phyloP scores from a whole-genome alignment of 2,329 filamentous ascomycete species.

The Biscogniauxia sp. region DNA sequence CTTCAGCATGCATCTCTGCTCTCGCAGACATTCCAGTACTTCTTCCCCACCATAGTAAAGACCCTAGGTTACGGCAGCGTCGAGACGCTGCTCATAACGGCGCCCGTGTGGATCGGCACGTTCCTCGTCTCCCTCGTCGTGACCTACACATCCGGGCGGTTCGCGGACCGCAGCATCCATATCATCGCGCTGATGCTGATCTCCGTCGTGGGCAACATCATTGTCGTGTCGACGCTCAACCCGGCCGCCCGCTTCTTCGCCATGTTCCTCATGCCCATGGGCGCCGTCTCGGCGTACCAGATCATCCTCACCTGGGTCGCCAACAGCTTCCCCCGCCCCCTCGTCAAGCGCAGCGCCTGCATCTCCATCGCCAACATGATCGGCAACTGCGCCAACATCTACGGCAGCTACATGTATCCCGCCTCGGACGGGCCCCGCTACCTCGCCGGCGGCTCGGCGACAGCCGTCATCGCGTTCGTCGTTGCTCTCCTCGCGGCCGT shows the following conservation, averaged over 20 bases:
- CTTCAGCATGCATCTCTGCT: slow-evolving; percentile 52
- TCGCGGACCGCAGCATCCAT: slow-evolving; percentile 55
- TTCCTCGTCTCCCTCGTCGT: slow-evolving; percentile 53
- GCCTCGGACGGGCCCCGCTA: slow-evolving; percentile 42
- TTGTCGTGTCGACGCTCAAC: slow-evolving; percentile 50
- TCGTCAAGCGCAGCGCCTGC: slow-evolving; percentile 63
- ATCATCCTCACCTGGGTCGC: slow-evolving; percentile 66
- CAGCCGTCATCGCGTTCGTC: slow-evolving; percentile 60
- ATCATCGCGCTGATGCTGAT: slow-evolving; percentile 53
- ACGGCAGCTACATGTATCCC: slow-evolving; percentile 48
- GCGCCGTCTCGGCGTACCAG: slow-evolving; percentile 48
- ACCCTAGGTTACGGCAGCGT: slow-evolving; percentile 57
- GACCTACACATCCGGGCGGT: slow-evolving; percentile 53
- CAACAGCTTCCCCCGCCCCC: slow-evolving; percentile 68
- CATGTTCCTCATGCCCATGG: slow-evolving; percentile 61
- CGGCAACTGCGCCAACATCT: slow-evolving; percentile 56
- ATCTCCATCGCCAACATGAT: slow-evolving; percentile 68
- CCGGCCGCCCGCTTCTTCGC: slow-evolving; percentile 57
- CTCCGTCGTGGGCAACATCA: slow-evolving; percentile 52
- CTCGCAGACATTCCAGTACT: slow-evolving; percentile 60
- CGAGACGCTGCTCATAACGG: slow-evolving; percentile 55
- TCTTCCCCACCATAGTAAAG: slow-evolving; percentile 63
- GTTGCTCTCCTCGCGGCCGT: slow-evolving; percentile 53
- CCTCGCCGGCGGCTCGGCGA: slow-evolving; percentile 55
- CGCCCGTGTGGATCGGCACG: slow-evolving; percentile 53